Evolutionary conservation across 2,329 filamentous ascomycete genomes (phyloP).

Genomic region (Aspergillus caelatus): DNA sequence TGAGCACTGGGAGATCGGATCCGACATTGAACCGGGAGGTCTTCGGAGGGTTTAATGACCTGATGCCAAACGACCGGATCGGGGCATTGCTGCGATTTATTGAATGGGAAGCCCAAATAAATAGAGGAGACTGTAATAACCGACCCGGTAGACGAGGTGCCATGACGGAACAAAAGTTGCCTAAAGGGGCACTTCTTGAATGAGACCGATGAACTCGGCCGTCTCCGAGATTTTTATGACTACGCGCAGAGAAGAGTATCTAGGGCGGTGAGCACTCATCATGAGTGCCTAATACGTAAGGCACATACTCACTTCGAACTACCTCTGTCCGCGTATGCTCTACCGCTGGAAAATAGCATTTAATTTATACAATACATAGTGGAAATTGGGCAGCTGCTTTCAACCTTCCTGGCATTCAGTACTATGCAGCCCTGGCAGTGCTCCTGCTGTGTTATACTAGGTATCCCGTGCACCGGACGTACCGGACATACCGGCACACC

Average conservation of each 20-base stretch:
- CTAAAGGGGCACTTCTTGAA: conserved; percentile 6
- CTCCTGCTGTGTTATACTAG: neutral
- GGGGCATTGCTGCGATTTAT: conserved; percentile 24
- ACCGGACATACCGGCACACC: conserved; percentile 7
- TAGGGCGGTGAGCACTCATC: neutral
- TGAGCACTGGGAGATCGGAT: conserved; percentile 54
- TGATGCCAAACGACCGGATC: conserved; percentile 55
- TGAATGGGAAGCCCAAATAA: conserved; percentile 28
- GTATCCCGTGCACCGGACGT: neutral
- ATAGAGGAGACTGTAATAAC: conserved; percentile 34
- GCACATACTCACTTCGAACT: neutral
- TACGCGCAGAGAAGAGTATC: neutral
- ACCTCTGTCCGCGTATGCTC: neutral
- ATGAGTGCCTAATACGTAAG: neutral
- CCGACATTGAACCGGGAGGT: conserved; percentile 57
- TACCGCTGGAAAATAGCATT: neutral
- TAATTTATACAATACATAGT: neutral
- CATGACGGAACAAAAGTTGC: conserved; percentile 29
- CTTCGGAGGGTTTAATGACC: conserved; percentile 59
- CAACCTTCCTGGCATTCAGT: neutral
- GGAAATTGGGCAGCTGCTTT: neutral
- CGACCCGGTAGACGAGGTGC: conserved; percentile 37
- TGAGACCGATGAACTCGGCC: neutral
- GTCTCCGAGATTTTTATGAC: conserved; percentile 7
- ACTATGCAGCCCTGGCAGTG: neutral